Percentiles rank a stretch among this genome's conserved stretches.
phyloP scores from a whole-genome alignment of 495 filamentous ascomycete genomes.

The Aspergillus incahuasiensis region DNA sequence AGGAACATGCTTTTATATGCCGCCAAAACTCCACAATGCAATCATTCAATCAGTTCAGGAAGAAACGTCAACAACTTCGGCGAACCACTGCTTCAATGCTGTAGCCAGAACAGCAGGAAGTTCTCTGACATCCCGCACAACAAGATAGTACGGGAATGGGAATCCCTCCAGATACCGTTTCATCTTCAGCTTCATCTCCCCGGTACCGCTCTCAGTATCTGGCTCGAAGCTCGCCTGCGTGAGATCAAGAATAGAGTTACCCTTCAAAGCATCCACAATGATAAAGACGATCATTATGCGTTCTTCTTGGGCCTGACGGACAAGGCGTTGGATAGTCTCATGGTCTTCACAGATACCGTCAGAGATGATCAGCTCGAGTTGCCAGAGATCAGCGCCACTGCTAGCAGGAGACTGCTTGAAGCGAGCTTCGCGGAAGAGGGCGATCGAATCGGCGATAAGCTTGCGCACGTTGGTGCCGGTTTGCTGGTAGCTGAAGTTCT shows the following conservation, averaged over 20 bases:
- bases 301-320: conserved; percentile 84
- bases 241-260: conserved; percentile 71
- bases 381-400: conserved; percentile 82
- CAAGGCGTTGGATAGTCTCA: conserved; percentile 71
- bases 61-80: conserved; percentile 71
- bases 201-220: conserved; percentile 41
- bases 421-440: conserved; percentile 74
- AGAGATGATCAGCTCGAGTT: conserved; percentile 85
- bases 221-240: conserved; percentile 72
- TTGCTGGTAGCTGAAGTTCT: conserved; percentile 83
- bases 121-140: conserved; percentile 87
- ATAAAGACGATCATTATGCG: conserved; percentile 98
- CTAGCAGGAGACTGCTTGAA: conserved; percentile 48
- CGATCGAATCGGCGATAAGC: conserved; percentile 70
- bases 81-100: conserved; percentile 93
- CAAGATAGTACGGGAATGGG: conserved; percentile 91
- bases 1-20: conserved; percentile 5
- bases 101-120: conserved; percentile 82
- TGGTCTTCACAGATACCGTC: conserved; percentile 92
- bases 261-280: conserved; percentile 76
- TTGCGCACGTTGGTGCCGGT: conserved; percentile 76
- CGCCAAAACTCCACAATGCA: conserved; percentile 8
- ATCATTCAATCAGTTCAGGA: conserved; percentile 22
- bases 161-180: conserved; percentile 91
- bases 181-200: conserved; percentile 68